A percentile compares a stretch with the other conserved stretches of the same genome.
These are phyloP conservation scores for Amanita fuliginea DNA, from an alignment of 768 basidiomycete genomes.

Conservation along the genomic window DNA sequence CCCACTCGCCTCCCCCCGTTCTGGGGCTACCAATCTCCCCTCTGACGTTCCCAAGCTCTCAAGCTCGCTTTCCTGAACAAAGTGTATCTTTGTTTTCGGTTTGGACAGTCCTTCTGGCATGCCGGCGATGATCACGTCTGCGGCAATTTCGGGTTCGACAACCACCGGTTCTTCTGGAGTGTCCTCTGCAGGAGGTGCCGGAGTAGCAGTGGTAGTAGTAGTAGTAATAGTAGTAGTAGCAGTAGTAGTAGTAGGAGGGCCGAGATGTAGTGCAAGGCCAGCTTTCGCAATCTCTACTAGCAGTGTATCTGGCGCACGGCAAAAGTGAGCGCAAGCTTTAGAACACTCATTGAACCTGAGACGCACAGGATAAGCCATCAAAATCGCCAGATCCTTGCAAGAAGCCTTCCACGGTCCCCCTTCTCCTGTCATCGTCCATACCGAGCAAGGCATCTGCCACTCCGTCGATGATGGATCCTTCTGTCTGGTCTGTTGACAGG, in stretches of 20 bases:
- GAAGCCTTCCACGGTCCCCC: constrained; percentile 41
- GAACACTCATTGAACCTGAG: background rate
- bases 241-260: constrained; percentile 13
- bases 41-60: too few relatives aligned
- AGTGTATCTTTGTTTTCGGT: constrained; percentile 57
- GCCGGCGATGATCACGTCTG: constrained; percentile 26
- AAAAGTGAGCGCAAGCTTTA: constrained; percentile 6
- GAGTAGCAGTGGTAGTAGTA: too few relatives aligned
- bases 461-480: constrained; percentile 43
- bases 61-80: constrained; percentile 76
- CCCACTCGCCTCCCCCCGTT: too few relatives aligned
- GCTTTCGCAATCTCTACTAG: constrained; percentile 45
- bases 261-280: constrained; percentile 39
- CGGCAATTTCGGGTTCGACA: constrained; percentile 11
- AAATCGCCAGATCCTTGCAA: constrained; percentile 47
- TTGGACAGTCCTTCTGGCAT: constrained; percentile 26
- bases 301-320: constrained; percentile 44
- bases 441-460: constrained; percentile 45
- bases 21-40: too few relatives aligned
- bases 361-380: constrained; percentile 56
- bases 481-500: constrained; percentile 35
- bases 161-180: constrained; percentile 14
- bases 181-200: constrained; percentile 17
- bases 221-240: too few relatives aligned
- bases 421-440: constrained; percentile 39